Conservation (phyloP, 2,329 filamentous ascomycete species). For the Coniochaeta prunicola region DNA sequence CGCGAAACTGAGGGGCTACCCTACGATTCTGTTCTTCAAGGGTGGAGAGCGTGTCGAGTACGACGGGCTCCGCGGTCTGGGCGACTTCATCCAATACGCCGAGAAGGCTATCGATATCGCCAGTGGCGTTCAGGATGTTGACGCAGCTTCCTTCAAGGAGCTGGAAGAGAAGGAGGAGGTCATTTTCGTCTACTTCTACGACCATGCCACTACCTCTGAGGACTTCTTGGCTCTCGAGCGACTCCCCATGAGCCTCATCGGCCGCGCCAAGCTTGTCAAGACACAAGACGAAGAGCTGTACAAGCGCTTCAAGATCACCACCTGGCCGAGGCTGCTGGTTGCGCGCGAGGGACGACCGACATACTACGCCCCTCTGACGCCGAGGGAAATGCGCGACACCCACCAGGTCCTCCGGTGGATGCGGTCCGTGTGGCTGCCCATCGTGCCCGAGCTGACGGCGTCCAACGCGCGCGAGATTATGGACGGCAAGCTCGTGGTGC, state of each 20-base stretch:
- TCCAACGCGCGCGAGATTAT: conserved; percentile 92
- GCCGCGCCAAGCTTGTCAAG: conserved; percentile 87
- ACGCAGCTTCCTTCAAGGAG: conserved; percentile 66
- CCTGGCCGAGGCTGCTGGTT: conserved; percentile 90
- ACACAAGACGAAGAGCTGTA: conserved; percentile 71
- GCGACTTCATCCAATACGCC: conserved; percentile 81
- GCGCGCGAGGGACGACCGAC: conserved; percentile 82
- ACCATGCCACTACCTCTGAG: conserved; percentile 86
- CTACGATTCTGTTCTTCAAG: conserved; percentile 88
- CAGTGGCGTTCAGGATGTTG: conserved; percentile 72
- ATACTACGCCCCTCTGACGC: conserved; percentile 82
- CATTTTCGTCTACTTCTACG: conserved; percentile 96
- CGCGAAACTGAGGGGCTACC: conserved; percentile 69
- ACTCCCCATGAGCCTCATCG: conserved; percentile 79
- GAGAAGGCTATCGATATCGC: conserved; percentile 77
- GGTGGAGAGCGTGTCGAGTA: conserved; percentile 91
- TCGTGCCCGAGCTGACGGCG: conserved; percentile 88
- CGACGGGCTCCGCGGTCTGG: conserved; percentile 80
- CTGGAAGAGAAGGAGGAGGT: conserved; percentile 92
- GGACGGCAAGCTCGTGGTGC: conserved; percentile 88
- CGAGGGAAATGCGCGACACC: conserved; percentile 86
- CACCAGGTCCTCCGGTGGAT: conserved; percentile 82
- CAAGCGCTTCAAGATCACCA: conserved; percentile 87
- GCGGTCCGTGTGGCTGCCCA: conserved; percentile 90
- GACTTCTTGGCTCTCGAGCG: conserved; percentile 86